These are phyloP conservation scores for Toxicodendron radicans DNA, from an alignment of 345 rosid genomes.

Conservation along the genomic window DNA sequence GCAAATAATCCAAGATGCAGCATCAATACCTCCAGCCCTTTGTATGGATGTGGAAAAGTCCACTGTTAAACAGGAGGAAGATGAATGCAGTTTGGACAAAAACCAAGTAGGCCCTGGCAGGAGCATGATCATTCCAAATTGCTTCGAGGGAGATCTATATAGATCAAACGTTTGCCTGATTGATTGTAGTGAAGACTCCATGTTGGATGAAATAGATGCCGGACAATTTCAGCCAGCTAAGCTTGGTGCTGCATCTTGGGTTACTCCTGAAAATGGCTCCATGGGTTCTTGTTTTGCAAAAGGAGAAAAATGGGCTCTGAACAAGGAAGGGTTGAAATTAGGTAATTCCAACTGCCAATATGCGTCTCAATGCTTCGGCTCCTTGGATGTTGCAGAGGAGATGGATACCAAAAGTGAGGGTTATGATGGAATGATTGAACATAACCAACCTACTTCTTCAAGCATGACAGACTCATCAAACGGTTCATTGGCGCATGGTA, in stretches of 20 bases:
- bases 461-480: conserved; percentile 72
- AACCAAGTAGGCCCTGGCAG: conserved; percentile 23
- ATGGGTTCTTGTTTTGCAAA: conserved; percentile 24
- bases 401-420: conserved; percentile 40
- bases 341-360: conserved; percentile 32
- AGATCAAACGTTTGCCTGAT: conserved; percentile 12
- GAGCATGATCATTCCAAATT: conserved; percentile 19
- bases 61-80: conserved; percentile 57
- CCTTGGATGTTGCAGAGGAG: conserved; percentile 43
- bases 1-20: conserved; percentile 14
- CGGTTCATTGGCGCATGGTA: conserved; percentile 46
- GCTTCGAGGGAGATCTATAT: conserved; percentile 14
- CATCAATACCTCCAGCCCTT: conserved; percentile 17
- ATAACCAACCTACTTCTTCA: conserved; percentile 46
- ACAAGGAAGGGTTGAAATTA: conserved; percentile 29
- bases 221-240: conserved; percentile 29
- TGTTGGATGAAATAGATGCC: conserved; percentile 23
- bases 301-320: conserved; percentile 20
- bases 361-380: conserved; percentile 36
- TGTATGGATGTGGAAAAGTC: conserved; percentile 29
- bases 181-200: conserved; percentile 37
- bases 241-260: conserved; percentile 33
- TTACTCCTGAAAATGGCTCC: conserved; percentile 30
- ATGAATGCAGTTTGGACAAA: conserved; percentile 29
- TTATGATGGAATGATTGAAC: conserved; percentile 42